Evolutionary conservation across 768 basidiomycete species (phyloP).

Genomic region (Tephrocybe sp.): DNA sequence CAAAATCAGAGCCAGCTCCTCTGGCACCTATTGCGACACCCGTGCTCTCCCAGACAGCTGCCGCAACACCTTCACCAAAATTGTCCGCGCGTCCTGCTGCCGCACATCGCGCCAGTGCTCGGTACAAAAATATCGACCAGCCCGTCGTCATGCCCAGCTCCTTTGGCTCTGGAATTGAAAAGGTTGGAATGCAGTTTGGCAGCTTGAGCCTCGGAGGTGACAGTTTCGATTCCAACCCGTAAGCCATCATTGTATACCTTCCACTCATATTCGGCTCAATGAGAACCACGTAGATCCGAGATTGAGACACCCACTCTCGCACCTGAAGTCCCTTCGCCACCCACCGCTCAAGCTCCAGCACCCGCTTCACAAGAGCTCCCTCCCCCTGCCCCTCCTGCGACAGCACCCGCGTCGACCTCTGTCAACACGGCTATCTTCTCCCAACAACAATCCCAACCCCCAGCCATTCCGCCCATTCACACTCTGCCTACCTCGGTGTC

Average conservation of each 20-base stretch:
- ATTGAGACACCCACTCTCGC: constrained; percentile 19
- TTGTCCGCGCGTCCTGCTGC: constrained; percentile 53
- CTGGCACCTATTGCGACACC: constrained; percentile 31
- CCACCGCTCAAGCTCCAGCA: constrained; percentile 26
- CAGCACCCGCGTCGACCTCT: constrained; percentile 33
- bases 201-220: constrained; percentile 79
- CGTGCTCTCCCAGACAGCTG: constrained; percentile 33
- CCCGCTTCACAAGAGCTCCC: constrained; percentile 31
- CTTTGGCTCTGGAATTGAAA: constrained; percentile 65
- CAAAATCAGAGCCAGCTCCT: constrained; percentile 36
- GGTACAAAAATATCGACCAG: constrained; percentile 74
- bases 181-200: constrained; percentile 89
- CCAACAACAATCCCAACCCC: constrained; percentile 39
- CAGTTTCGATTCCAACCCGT: constrained; percentile 52
- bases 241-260: constrained; percentile 27
- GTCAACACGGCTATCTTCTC: constrained; percentile 46
- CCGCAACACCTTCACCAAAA: constrained; percentile 49
- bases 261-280: constrained; percentile 8
- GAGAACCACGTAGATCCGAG: constrained; percentile 12
- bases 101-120: constrained; percentile 57
- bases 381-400: constrained; percentile 38
- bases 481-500: constrained; percentile 23
- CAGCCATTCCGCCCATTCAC: constrained; percentile 20
- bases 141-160: constrained; percentile 80
- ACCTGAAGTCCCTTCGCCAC: constrained; percentile 34